Conservation (phyloP, 2,329 filamentous ascomycete species). For the Sporothrix curviconia region DNA sequence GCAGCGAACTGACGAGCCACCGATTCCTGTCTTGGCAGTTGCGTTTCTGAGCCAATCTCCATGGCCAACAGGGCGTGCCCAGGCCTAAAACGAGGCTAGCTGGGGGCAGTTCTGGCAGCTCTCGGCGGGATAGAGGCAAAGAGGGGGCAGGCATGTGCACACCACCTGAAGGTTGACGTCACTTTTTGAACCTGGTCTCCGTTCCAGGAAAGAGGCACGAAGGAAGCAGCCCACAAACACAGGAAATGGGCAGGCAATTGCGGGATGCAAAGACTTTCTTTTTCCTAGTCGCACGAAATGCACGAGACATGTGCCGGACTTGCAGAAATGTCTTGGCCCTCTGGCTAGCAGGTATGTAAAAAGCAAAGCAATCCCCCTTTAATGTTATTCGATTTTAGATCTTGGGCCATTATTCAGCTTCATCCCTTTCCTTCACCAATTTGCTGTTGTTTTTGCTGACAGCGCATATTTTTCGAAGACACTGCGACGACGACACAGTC, state of each 20-base stretch:
- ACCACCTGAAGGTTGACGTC: not conserved
- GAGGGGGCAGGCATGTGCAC: not conserved
- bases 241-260: not conserved
- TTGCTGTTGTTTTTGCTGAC: too few relatives aligned
- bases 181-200: not conserved
- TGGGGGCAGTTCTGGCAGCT: not conserved
- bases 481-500: too few relatives aligned
- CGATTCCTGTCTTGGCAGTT: conserved; percentile 1
- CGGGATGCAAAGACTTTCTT: not conserved
- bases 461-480: too few relatives aligned
- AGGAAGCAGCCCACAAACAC: too few relatives aligned
- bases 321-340: conserved; percentile 3
- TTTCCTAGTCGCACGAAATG: too few relatives aligned
- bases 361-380: too few relatives aligned
- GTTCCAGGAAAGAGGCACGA: not conserved
- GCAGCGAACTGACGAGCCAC: not conserved
- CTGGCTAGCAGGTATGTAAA: not conserved
- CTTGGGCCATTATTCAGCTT: not conserved
- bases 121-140: not conserved
- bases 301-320: too few relatives aligned
- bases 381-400: not conserved
- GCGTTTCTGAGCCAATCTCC: not conserved
- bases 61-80: not conserved
- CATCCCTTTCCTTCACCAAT: not conserved
- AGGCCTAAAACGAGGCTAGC: not conserved